These are phyloP conservation scores for Bothriochloa decipiens DNA, from an alignment of 176 grass and related monocot genomes.

Conservation along the genomic window DNA sequence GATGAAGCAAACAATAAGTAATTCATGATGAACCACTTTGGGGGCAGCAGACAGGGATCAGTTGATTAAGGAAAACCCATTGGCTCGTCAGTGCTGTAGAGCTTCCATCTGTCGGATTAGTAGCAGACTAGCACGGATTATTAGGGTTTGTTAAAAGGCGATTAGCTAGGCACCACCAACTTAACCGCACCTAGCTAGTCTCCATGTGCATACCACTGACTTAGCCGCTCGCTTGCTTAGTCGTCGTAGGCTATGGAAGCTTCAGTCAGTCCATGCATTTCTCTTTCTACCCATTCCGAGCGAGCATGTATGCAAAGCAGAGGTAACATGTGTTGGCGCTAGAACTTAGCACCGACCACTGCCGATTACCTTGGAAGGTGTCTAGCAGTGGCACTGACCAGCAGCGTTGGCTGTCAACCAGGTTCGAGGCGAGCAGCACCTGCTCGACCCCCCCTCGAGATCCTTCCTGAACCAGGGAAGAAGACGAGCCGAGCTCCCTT, in stretches of 20 bases:
- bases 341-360: no score
- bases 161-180: constrained; percentile 10
- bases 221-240: not conserved
- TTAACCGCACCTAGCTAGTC: constrained; percentile 1
- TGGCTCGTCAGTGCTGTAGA: constrained; percentile 24
- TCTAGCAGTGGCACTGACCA: no score
- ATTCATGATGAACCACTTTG: constrained; percentile 39
- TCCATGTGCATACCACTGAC: constrained; percentile 40
- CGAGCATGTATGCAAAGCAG: constrained; percentile 36
- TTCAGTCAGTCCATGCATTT: constrained; percentile 21
- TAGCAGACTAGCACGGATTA: constrained; percentile 11
- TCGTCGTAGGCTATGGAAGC: constrained; percentile 33
- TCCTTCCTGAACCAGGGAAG: no score
- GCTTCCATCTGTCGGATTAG: constrained; percentile 16
- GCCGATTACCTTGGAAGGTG: no score
- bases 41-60: constrained; percentile 33
- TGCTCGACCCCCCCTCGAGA: no score
- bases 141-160: constrained; percentile 30
- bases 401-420: no score
- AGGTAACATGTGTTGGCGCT: no score
- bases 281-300: not conserved
- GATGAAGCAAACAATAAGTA: constrained; percentile 39
- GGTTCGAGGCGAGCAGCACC: no score
- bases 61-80: constrained; percentile 40
- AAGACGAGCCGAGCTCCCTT: no score